Conservation (phyloP, 257 asterid species). For the Solanum pinnatisectum region DNA sequence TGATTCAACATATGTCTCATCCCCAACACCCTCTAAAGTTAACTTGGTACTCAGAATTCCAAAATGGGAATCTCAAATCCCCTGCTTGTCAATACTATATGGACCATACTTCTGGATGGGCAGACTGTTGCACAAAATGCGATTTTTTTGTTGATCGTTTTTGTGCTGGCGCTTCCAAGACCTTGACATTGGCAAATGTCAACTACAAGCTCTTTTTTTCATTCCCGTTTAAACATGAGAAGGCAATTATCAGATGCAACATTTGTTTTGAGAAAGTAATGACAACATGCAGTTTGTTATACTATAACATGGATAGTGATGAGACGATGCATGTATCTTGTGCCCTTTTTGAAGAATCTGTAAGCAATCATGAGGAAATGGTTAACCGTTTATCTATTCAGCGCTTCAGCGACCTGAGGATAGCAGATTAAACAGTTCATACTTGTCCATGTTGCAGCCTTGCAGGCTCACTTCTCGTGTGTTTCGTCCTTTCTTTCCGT, state of each 20-base stretch:
- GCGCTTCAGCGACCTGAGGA: not conserved
- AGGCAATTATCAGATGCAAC: not conserved
- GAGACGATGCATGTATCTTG: not conserved
- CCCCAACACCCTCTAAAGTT: not conserved
- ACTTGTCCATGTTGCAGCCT: constrained; percentile 1
- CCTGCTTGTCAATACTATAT: not conserved
- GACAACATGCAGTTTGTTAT: not conserved
- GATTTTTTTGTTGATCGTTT: not conserved
- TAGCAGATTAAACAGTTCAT: not conserved
- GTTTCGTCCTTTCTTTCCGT: not conserved
- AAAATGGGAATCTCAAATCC: not conserved
- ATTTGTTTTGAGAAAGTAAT: not conserved
- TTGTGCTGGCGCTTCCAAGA: not conserved
- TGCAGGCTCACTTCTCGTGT: not conserved
- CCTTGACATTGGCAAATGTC: not conserved
- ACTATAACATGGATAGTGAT: not conserved
- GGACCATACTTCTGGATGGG: not conserved
- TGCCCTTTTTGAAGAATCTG: not conserved
- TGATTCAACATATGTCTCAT: not conserved
- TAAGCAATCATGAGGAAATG: not conserved
- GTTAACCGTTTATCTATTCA: not conserved
- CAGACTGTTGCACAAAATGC: not conserved
- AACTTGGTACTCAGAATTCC: not conserved
- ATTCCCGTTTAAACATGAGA: not conserved
- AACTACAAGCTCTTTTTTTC: not conserved